Percentiles rank a stretch among this genome's conserved stretches.
Evolutionary conservation across 768 basidiomycete genomes (phyloP).

Genomic region (Mycena belliarum): DNA sequence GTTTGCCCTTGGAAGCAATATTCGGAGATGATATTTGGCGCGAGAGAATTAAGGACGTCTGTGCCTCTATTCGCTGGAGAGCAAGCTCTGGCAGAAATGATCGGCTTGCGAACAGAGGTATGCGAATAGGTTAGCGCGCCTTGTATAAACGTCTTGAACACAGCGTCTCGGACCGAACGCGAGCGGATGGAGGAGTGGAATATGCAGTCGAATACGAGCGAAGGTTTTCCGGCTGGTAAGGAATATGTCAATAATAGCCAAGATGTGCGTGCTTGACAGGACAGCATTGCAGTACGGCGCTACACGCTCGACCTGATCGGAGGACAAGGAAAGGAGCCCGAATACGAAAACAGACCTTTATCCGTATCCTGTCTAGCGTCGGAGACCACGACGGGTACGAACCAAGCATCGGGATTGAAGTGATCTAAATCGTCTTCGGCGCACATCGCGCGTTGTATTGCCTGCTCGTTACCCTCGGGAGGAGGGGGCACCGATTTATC

Average conservation of each 20-base stretch:
- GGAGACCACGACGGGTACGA: conserved; percentile 73
- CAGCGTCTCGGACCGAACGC: conserved; percentile 56
- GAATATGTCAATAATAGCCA: neutral
- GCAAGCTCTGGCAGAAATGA: conserved; percentile 58
- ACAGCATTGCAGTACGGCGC: neutral
- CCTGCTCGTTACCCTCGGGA: conserved; percentile 58
- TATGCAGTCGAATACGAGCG: conserved; percentile 74
- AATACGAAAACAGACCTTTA: conserved; percentile 52
- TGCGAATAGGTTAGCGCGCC: conserved; percentile 42
- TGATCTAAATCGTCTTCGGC: conserved; percentile 44
- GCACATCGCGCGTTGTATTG: conserved; percentile 57
- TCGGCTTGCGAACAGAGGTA: conserved; percentile 5
- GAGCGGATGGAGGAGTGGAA: conserved; percentile 61
- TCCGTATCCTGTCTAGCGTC: conserved; percentile 62
- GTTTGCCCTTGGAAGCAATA: conserved; percentile 74
- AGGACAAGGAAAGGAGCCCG: neutral
- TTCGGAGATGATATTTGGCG: conserved; percentile 74
- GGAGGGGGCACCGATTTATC: conserved; percentile 73
- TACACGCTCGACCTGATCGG: conserved; percentile 8
- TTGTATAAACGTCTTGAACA: conserved; percentile 69
- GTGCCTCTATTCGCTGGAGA: conserved; percentile 65
- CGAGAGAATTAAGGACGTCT: conserved; percentile 60
- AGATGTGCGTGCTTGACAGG: neutral
- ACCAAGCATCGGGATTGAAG: conserved; percentile 47
- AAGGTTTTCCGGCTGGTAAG: conserved; percentile 62